Base-by-base conservation (phyloP, 2,329 filamentous ascomycete genomes). In the Fonsecaea monophora region DNA sequence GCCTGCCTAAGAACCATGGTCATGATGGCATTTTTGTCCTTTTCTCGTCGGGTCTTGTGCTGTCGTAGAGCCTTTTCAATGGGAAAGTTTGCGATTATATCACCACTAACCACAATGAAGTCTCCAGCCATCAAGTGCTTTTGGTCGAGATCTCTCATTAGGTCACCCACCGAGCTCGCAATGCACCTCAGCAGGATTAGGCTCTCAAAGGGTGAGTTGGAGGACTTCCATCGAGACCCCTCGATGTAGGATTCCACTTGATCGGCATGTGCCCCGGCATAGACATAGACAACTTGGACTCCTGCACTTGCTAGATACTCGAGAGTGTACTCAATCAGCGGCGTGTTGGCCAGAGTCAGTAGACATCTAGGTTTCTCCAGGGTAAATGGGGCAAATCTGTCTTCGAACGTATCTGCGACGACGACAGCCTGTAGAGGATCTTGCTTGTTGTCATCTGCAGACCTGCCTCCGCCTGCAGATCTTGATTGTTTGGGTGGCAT, bases 11-110 rank as follows among this genome's bases (percentile, higher is more conserved):
- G 81, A 12, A 99, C 87, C 85, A 97, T 91, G 2, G 95, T 99
- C 95, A 99, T 98, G 79, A 97, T 97, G 42, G 94, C 93, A 77
- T 96, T 94, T 74, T 95, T 94, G 81, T 96, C 92, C 62, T 89
- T 88, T 75, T 90, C 87, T 67, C 93, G 88, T 66, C 95, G 89
- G 63, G 89, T 89, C 68, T 92, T 88, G 78, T 99, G 95, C 61
- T 88, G 89, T 2, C 89, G 87, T 60, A 99, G 81, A 8, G 91
- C 90, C 56, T 84, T 83, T 68, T 94, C 92, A n/a, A 99, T 88
- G 18, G 90, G 87, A 64, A 98, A 82, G 75, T 97, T 98, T 71
- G 92, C 92, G 58, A 99, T 89, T 32, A 98, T 85, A 77, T 99
- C 95, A 64, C 94, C 94, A 77, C 96, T 94, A 2, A 98, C 92